A percentile compares a stretch with the other conserved stretches of the same genome.
These are phyloP conservation scores for Leishmania major DNA, from an alignment of 208 protist genomes.

Conservation along the genomic window DNA sequence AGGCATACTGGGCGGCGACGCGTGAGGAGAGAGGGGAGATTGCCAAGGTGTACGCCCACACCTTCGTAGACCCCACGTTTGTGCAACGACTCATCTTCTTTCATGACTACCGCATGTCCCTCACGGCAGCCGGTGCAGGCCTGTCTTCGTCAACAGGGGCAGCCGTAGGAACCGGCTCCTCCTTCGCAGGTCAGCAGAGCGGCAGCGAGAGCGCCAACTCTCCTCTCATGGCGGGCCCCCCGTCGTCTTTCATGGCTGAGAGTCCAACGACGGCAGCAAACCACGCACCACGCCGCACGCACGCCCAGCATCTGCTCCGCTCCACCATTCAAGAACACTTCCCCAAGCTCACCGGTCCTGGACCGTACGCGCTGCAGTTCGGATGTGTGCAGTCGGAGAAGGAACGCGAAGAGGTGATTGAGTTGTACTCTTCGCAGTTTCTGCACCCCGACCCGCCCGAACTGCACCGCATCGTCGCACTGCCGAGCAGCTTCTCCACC, in stretches of 20 bases:
- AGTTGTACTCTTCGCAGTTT: slow-evolving; percentile 88
- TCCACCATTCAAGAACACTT: slow-evolving; percentile 85
- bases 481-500: slow-evolving; percentile 70
- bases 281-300: slow-evolving; percentile 41
- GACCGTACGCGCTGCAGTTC: slow-evolving; percentile 73
- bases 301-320: slow-evolving; percentile 78
- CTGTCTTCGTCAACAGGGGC: not conserved
- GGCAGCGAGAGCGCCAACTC: not conserved
- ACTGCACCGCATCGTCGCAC: slow-evolving; percentile 65
- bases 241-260: slow-evolving; percentile 10
- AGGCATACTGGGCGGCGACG: slow-evolving; percentile 78
- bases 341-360: slow-evolving; percentile 60
- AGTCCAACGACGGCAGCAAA: slow-evolving; percentile 8
- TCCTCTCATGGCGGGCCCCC: slow-evolving; percentile 8
- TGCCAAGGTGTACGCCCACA: slow-evolving; percentile 63
- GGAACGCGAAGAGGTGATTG: slow-evolving; percentile 65
- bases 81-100: slow-evolving; percentile 73
- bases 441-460: slow-evolving; percentile 76
- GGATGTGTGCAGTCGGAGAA: slow-evolving; percentile 60
- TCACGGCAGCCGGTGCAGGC: not conserved
- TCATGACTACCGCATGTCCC: slow-evolving; percentile 40
- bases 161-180: slow-evolving; percentile 1
- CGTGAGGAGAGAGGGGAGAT: slow-evolving; percentile 69
- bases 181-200: not conserved
- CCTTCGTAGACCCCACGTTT: slow-evolving; percentile 79